These are phyloP conservation scores for Juncus effusus DNA, from an alignment of 176 grass and related monocot species.

Conservation along the genomic window DNA sequence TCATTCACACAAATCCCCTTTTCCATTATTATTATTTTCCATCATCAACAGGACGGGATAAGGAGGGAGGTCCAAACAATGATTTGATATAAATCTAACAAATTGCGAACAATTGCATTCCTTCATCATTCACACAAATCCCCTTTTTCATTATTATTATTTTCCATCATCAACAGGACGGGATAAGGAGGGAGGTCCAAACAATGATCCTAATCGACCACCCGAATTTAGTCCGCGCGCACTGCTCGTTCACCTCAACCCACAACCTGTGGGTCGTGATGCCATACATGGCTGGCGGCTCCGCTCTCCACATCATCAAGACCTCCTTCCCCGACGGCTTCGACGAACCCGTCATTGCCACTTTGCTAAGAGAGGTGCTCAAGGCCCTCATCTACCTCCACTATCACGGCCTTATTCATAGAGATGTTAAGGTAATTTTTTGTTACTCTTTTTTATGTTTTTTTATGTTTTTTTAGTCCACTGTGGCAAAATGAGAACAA, in stretches of 20 bases:
- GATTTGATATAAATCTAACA: too few species aligned
- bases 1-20: too few species aligned
- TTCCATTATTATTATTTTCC: too few species aligned
- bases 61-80: conserved; percentile 96
- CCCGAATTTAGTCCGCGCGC: conserved; percentile 72
- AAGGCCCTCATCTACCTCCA: conserved; percentile 97
- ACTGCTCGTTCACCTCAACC: conserved; percentile 76
- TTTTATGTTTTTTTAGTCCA: too few species aligned
- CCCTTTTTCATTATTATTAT: too few species aligned
- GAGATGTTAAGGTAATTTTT: conserved; percentile 92
- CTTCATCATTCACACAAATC: too few species aligned
- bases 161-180: conserved; percentile 38
- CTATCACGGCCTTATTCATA: conserved; percentile 88
- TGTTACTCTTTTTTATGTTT: conserved; percentile 2
- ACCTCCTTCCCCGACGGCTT: conserved; percentile 82
- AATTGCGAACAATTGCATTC: too few species aligned
- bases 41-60: conserved; percentile 65
- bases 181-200: conserved; percentile 95
- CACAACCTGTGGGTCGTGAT: conserved; percentile 92
- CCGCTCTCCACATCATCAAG: conserved; percentile 95
- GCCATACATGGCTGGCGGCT: conserved; percentile 95
- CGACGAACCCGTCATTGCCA: conserved; percentile 92
- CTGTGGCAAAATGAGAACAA: too few species aligned
- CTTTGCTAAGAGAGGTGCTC: conserved; percentile 78
- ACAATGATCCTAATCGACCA: conserved; percentile 94